Base-by-base conservation (phyloP, 2,329 filamentous ascomycete genomes). In the Tolypocladium pustulatum region DNA sequence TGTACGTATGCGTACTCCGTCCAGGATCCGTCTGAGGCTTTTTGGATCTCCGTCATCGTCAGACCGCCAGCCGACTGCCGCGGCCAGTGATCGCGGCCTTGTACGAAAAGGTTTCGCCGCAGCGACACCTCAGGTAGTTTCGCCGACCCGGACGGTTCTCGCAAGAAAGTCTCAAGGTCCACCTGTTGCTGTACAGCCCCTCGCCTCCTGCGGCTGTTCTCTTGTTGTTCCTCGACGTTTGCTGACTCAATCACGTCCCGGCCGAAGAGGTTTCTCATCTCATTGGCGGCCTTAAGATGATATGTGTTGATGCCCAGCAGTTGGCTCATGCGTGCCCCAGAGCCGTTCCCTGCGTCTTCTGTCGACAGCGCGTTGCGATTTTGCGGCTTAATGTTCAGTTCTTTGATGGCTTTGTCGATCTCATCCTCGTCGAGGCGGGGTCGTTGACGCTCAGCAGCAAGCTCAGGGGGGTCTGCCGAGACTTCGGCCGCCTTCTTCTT, bases 61-160 rank as follows among this genome's bases (percentile, higher is more conserved):
- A 99, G 77, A 0, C 94, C 94, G 20, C 89, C 90, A 38, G 88
- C 86, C 1, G 90, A 84, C 56, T 86, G 86, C 37, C 84, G 80
- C 4, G 91, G 92, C 92, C 92, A 97, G 56, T 89, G 85, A 63
- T 94, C 90, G 67, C 91, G 92, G 54, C 90, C 90, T 65, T 91
- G 88, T 60, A 96, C 85, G 68, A 96, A 93, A 15, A 90, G 81
- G 67, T 96, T 97, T 40, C 88, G 83, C 52, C 89, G 83, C 36
- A 90, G 77, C 25, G 88, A 86, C 37, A 91, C 78, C 57, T 90
- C 86, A 1, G 86, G 83, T 56, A 94, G 78, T 64, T 83, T 86
- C 64, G 84, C 81, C 4, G 66, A 65, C 1, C 81, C 80, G 30
- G 83, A 80, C 20, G 81, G 81, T 6, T 80, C 76, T 58, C 75